Percentiles rank a stretch among this genome's conserved stretches.
Evolutionary conservation across 176 grass and related monocot genomes (phyloP).

Genomic region (Chrysopogon serrulatus): DNA sequence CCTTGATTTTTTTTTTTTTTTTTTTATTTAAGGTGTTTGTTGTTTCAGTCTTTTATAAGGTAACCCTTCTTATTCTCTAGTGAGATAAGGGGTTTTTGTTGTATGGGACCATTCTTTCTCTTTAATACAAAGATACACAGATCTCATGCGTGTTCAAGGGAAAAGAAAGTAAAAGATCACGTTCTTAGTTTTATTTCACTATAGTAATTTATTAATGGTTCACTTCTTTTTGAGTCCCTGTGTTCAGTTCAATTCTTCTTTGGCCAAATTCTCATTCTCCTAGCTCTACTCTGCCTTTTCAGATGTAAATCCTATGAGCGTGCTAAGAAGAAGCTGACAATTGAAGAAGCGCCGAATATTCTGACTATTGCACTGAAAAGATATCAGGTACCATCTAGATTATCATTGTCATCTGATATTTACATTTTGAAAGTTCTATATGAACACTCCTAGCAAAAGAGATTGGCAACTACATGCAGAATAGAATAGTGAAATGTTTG

Average conservation of each 20-base stretch:
- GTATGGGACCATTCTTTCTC: not conserved
- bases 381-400: constrained; percentile 63
- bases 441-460: not conserved
- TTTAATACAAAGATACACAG: not conserved
- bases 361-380: constrained; percentile 90
- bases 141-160: not conserved
- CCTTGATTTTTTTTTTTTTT: not conserved
- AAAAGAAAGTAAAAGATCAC: not conserved
- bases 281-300: constrained; percentile 16
- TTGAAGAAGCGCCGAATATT: constrained; percentile 86
- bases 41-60: not conserved
- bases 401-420: not conserved
- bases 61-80: not conserved
- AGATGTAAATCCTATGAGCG: constrained; percentile 89
- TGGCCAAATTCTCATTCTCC: constrained; percentile 7
- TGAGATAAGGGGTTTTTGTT: not conserved
- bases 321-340: constrained; percentile 87
- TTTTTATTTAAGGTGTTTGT: not conserved
- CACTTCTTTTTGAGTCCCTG: not conserved
- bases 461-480: not conserved
- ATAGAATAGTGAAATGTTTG: not conserved
- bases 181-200: not conserved
- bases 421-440: not conserved
- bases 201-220: not conserved
- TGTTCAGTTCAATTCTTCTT: not conserved